These are phyloP conservation scores for Psilocybe cubensis DNA, from an alignment of 768 basidiomycete genomes.

Conservation along the genomic window DNA sequence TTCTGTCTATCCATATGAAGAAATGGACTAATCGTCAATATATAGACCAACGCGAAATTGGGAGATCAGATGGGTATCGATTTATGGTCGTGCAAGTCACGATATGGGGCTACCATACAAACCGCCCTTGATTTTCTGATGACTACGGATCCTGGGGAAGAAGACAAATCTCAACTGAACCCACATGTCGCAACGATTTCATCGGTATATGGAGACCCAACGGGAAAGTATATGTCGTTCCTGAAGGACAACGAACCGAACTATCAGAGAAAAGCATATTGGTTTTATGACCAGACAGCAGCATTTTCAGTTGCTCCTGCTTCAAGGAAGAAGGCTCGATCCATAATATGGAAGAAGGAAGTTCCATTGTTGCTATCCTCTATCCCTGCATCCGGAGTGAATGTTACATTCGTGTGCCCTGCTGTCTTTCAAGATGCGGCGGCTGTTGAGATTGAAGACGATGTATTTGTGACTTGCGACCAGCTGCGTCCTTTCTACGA, in stretches of 20 bases:
- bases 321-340: conserved; percentile 22
- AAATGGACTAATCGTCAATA: background rate
- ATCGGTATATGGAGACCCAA: conserved; percentile 57
- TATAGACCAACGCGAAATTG: conserved; percentile 55
- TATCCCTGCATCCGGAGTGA: background rate
- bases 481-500: conserved; percentile 42
- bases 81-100: conserved; percentile 49
- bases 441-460: conserved; percentile 44
- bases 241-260: conserved; percentile 32
- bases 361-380: background rate
- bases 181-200: conserved; percentile 57
- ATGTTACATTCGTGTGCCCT: conserved; percentile 39
- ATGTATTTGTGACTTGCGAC: conserved; percentile 46
- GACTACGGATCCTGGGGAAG: conserved; percentile 40
- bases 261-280: conserved; percentile 44
- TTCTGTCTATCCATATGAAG: background rate
- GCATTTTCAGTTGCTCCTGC: conserved; percentile 43
- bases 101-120: conserved; percentile 55
- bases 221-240: conserved; percentile 50
- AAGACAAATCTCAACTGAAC: conserved; percentile 42
- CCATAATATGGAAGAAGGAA: conserved; percentile 15
- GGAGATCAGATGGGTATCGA: conserved; percentile 54
- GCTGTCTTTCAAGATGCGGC: conserved; percentile 32
- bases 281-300: conserved; percentile 49
- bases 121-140: conserved; percentile 54